Evolutionary conservation across 2,329 filamentous ascomycete species (phyloP).

Genomic region (Juglanconis juglandina): DNA sequence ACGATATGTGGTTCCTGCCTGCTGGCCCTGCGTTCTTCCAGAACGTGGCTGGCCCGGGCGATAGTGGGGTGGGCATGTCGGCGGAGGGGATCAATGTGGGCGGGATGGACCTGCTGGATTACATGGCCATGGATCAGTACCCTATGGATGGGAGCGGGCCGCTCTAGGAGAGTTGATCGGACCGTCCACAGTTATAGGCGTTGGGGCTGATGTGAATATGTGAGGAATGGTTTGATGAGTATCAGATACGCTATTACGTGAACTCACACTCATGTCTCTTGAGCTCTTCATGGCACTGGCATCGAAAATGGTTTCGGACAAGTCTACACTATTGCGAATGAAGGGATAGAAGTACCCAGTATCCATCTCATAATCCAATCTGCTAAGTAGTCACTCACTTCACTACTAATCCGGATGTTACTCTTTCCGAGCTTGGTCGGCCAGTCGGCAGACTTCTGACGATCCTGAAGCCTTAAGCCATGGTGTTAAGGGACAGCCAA

Average conservation of each 20-base stretch:
- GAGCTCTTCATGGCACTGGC: no score
- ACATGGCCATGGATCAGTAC: conserved; percentile 61
- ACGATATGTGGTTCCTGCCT: conserved; percentile 66
- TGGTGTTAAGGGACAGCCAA: no score
- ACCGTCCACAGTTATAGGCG: background rate
- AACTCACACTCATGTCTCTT: no score
- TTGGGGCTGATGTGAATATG: background rate
- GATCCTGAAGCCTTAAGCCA: no score
- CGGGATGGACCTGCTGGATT: conserved; percentile 64
- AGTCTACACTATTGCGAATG: no score
- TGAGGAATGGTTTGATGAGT: background rate
- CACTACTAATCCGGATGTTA: no score
- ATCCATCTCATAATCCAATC: no score
- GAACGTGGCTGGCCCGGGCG: conserved; percentile 55
- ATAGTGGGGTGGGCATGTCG: conserved; percentile 55
- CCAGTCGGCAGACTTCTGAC: no score
- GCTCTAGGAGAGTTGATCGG: background rate
- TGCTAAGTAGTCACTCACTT: no score
- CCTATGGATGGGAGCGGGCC: conserved; percentile 25
- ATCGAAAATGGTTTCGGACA: no score
- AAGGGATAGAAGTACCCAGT: no score
- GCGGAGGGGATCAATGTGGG: conserved; percentile 65
- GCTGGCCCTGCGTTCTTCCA: conserved; percentile 63
- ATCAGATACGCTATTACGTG: background rate
- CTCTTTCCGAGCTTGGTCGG: no score